These are phyloP conservation scores for Lophiotrema nucula DNA, from an alignment of 495 filamentous ascomycete genomes.

Conservation along the genomic window DNA sequence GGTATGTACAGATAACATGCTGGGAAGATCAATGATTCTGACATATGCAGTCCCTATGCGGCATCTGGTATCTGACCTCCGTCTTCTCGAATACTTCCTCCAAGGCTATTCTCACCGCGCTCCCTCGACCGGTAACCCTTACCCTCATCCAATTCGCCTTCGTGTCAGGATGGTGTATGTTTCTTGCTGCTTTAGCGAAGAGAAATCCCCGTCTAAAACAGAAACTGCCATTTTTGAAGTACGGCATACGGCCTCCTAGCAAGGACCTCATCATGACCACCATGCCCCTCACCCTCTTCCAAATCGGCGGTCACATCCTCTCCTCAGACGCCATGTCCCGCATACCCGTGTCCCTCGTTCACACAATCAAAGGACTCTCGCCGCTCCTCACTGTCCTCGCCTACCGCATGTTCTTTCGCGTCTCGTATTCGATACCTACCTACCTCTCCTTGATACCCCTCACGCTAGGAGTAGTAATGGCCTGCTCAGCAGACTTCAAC, in stretches of 20 bases:
- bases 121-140: conserved; percentile 87
- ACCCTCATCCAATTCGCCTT: conserved; percentile 95
- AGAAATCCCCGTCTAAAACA: conserved; percentile 65
- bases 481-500: conserved; percentile 84
- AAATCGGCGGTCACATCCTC: conserved; percentile 89
- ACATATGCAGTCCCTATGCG: conserved; percentile 64
- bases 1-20: conserved; percentile 54
- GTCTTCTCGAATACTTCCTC: conserved; percentile 96
- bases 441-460: conserved; percentile 92
- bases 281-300: conserved; percentile 85
- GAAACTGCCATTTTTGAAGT: conserved; percentile 72
- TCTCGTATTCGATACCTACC: conserved; percentile 82
- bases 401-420: conserved; percentile 82
- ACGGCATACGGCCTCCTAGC: conserved; percentile 77
- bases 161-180: conserved; percentile 83
- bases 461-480: conserved; percentile 89
- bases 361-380: conserved; percentile 99
- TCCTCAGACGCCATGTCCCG: conserved; percentile 89
- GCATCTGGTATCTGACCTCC: conserved; percentile 91
- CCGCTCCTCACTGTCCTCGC: conserved; percentile 94
- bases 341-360: conserved; percentile 94
- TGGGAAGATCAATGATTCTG: conserved; percentile 7
- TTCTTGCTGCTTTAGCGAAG: conserved; percentile 69
- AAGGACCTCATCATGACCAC: conserved; percentile 83
- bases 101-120: conserved; percentile 92